Percentiles rank a stretch among this genome's conserved stretches.
Evolutionary conservation across 169 alveolate genomes (phyloP).

Genomic region (Theileria equi): DNA sequence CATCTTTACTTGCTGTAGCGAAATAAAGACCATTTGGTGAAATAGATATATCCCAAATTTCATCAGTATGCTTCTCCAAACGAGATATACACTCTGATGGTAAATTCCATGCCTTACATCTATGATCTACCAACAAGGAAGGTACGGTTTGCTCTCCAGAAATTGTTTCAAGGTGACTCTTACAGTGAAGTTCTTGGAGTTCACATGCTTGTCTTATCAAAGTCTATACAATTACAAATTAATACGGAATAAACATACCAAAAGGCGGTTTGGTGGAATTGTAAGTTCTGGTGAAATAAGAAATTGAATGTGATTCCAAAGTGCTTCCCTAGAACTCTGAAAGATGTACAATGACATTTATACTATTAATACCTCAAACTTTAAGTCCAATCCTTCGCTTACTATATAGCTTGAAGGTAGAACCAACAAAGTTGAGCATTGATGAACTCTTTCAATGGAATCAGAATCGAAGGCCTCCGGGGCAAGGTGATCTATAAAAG

Average conservation of each 20-base stretch:
- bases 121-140: constrained; percentile 63
- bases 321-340: constrained; percentile 7
- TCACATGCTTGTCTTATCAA: constrained; percentile 49
- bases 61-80: constrained; percentile 71
- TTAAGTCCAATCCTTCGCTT: constrained; percentile 20
- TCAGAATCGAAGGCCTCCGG: constrained; percentile 62
- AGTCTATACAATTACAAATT: not conserved
- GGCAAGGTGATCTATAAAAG: constrained; percentile 28
- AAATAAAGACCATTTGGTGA: constrained; percentile 67
- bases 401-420: constrained; percentile 23
- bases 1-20: constrained; percentile 74
- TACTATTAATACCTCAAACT: not conserved
- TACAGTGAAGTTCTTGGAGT: constrained; percentile 39
- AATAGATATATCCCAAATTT: constrained; percentile 73
- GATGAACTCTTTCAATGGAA: constrained; percentile 32
- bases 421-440: constrained; percentile 26
- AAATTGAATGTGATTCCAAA: constrained; percentile 42
- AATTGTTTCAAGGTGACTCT: constrained; percentile 35
- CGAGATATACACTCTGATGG: constrained; percentile 64
- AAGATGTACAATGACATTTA: not conserved
- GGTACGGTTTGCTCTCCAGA: not conserved
- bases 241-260: not conserved
- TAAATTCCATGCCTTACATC: constrained; percentile 36
- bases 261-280: constrained; percentile 46
- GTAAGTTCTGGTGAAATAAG: constrained; percentile 40